Evolutionary conservation across 2,329 filamentous ascomycete species (phyloP), one percentile per base, ranked within the genome.

Genomic region (Cladosporium sp.): DNA sequence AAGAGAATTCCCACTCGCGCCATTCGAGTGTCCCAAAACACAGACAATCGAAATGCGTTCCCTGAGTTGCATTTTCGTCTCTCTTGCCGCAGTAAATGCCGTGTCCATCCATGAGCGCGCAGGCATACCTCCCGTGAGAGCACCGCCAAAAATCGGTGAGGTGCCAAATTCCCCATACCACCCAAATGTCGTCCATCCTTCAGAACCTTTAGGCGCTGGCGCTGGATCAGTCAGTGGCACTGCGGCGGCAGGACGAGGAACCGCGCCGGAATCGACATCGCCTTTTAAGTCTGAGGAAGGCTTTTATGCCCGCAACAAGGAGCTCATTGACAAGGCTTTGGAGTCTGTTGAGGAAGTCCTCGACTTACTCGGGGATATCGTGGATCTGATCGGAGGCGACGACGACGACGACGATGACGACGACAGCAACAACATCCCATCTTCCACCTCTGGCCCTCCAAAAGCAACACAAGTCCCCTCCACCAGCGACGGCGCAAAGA

Each of bases 401-500:
- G 43, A 30, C 8, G 43, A 38, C 16, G 12, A 20, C 7, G 22
- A 38, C 15, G 25, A 32, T 35, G 25, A 30, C 19, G 25, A n/a
- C 8, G 5, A 15, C n/a, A 11, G 8, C 16, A 16, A 9, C 4
- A 29, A 47, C n/a, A 29, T 32, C 30, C 33, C 22, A 9, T 15
- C 43, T 6, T 38, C 43, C 13, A 32, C 8, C 7, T 22, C 36
- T 9, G 12, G 32, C 11, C 12, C 11, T 16, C 11, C 13, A 12
- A 38, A 8, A 9, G 35, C 43, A 3, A 47, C 43, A 3, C 16
- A 30, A 32, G 43, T 47, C 12, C 25, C 35, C 15, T 30, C 33
- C 15, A 47, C 43, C 3, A 47, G 43, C 35, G 43, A 47, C 35
- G 43, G 43, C 18, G 43, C 43, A 3, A 15, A 35, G 9, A 47